These are phyloP conservation scores for Ascomycota sp. DNA, from an alignment of 2,329 filamentous ascomycete genomes.

Conservation along the genomic window DNA sequence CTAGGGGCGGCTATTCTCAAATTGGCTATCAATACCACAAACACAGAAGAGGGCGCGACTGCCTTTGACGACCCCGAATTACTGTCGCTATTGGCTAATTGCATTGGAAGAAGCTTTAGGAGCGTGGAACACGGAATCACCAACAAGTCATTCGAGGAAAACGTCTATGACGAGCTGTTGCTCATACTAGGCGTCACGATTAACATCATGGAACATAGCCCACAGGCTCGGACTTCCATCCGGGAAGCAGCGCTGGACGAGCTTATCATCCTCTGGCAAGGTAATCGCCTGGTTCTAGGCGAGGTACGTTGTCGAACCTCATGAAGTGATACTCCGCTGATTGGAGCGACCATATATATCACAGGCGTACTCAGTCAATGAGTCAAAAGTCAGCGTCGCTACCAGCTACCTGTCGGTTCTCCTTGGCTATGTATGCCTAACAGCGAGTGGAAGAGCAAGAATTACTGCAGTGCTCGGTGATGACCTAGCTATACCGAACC, in stretches of 20 bases:
- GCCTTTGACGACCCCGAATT: conserved; percentile 41
- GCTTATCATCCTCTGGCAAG: conserved; percentile 43
- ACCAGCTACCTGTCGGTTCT: conserved; percentile 72
- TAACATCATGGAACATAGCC: conserved; percentile 64
- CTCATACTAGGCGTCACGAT: conserved; percentile 65
- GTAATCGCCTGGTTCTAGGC: conserved; percentile 38
- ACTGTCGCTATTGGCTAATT: conserved; percentile 22
- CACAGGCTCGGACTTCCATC: conserved; percentile 28
- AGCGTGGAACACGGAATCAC: conserved; percentile 24
- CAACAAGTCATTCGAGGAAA: conserved; percentile 24
- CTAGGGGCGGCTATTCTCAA: conserved; percentile 17
- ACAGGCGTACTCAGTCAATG: conserved; percentile 47
- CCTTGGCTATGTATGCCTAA: conserved; percentile 56
- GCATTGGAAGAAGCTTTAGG: conserved; percentile 29
- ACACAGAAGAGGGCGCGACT: conserved; percentile 52
- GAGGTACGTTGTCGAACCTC: conserved; percentile 32
- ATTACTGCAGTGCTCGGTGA: conserved; percentile 8
- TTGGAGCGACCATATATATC: neutral
- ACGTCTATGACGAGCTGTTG: conserved; percentile 46
- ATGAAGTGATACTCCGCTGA: neutral
- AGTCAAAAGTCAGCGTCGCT: conserved; percentile 58
- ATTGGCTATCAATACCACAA: conserved; percentile 66
- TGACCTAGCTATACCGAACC: too few species aligned
- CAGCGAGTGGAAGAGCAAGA: conserved; percentile 19
- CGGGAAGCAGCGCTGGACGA: conserved; percentile 24